A percentile compares a stretch with the other conserved stretches of the same genome.
These are phyloP conservation scores for Sugiyamaella grinbergsii DNA, from an alignment of 1,139 yeast species.

Conservation along the genomic window DNA sequence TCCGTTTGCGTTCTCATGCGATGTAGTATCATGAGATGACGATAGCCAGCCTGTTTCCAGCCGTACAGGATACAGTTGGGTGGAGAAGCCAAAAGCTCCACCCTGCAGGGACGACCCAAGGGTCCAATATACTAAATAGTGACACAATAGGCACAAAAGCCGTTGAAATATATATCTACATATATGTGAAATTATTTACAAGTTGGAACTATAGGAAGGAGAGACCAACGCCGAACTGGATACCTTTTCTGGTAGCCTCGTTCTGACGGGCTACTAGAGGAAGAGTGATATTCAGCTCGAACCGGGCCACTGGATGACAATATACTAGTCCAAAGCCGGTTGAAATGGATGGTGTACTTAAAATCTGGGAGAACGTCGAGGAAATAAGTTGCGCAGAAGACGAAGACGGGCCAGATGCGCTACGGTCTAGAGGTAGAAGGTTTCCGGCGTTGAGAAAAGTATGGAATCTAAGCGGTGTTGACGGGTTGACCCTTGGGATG, in stretches of 20 bases:
- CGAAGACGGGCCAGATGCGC: background rate
- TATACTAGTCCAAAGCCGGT: constrained; percentile 66
- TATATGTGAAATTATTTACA: background rate
- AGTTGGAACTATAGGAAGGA: constrained; percentile 68
- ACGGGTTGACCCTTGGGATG: constrained; percentile 55
- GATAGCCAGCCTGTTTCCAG: background rate
- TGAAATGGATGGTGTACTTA: constrained; percentile 30
- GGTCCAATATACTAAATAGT: too few relatives aligned
- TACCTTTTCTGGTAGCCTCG: constrained; percentile 76
- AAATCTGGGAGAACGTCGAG: constrained; percentile 22
- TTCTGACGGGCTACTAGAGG: constrained; percentile 68
- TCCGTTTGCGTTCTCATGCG: too few relatives aligned
- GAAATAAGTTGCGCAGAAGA: constrained; percentile 3
- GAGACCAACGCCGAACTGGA: constrained; percentile 90
- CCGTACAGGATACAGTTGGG: too few relatives aligned
- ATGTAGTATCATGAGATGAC: background rate
- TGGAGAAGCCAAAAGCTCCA: background rate
- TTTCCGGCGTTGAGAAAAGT: constrained; percentile 73
- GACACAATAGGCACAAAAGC: too few relatives aligned
- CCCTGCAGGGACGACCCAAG: background rate
- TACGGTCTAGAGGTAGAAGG: constrained; percentile 49
- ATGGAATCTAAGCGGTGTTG: constrained; percentile 70
- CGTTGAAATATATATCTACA: background rate
- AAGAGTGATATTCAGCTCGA: constrained; percentile 81
- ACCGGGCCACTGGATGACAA: constrained; percentile 85